These are phyloP conservation scores for Backusella mclennaniae DNA, from an alignment of 192 early-diverging fungal genomes.

Conservation along the genomic window DNA sequence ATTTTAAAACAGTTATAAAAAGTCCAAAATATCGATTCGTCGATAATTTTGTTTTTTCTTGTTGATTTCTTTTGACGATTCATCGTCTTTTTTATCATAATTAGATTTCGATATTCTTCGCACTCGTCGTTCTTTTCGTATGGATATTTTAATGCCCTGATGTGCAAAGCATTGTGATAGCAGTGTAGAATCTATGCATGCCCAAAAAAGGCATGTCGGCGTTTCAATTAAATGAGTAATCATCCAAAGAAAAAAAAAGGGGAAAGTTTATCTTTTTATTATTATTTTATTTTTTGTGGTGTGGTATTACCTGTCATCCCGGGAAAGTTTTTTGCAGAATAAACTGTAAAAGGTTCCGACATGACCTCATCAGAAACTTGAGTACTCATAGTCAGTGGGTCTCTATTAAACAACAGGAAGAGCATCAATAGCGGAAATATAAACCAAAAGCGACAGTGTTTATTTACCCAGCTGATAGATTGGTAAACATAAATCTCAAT, in stretches of 20 bases:
- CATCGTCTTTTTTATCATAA: not conserved
- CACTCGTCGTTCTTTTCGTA: conserved; percentile 10
- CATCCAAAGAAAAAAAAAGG: not conserved
- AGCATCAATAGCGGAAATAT: not conserved
- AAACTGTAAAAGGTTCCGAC: conserved; percentile 35
- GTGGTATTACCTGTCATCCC: conserved; percentile 34
- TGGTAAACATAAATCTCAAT: conserved; percentile 65
- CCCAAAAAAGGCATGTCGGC: not conserved
- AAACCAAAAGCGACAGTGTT: not conserved
- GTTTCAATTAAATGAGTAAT: not conserved
- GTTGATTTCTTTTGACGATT: not conserved
- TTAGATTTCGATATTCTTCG: not conserved
- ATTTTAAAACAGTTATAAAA: not conserved
- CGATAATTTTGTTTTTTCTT: conserved; percentile 1
- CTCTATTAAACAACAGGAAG: not conserved
- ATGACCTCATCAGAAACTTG: conserved; percentile 16
- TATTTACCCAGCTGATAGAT: conserved; percentile 45
- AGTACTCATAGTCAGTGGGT: conserved; percentile 20
- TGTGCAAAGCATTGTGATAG: conserved; percentile 20
- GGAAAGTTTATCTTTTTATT: not conserved
- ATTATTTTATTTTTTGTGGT: not conserved
- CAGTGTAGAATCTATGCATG: conserved; percentile 8
- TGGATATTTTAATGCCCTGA: conserved; percentile 24
- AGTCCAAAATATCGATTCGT: conserved; percentile 11
- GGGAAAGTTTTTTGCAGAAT: conserved; percentile 37